Percentiles rank a stretch among this genome's conserved stretches.
Conservation (phyloP, 2,329 filamentous ascomycete genomes). For the Colletotrichum chlorophyti region DNA sequence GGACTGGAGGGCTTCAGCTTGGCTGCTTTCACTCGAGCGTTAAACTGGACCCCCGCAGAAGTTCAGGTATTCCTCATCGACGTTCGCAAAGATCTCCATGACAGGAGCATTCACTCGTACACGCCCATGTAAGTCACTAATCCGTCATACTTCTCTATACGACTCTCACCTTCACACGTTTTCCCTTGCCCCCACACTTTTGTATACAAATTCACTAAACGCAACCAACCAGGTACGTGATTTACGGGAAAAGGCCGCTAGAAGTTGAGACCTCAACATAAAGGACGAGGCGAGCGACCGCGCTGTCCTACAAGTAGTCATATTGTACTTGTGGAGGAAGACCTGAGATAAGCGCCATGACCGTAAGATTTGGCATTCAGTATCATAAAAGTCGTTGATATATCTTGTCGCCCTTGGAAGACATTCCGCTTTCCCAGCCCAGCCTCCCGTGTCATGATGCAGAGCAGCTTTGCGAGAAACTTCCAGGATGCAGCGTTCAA, state of each 20-base stretch:
- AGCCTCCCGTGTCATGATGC: too few species aligned
- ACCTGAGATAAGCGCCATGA: too few species aligned
- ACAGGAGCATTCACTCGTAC: slow-evolving; percentile 39
- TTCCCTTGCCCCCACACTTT: not conserved
- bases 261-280: not conserved
- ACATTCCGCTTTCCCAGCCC: too few species aligned
- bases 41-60: slow-evolving; percentile 37
- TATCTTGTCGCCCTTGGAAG: too few species aligned
- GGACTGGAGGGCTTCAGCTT: slow-evolving; percentile 38
- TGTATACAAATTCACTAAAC: not conserved
- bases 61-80: slow-evolving; percentile 37
- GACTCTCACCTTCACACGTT: not conserved
- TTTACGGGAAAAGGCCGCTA: not conserved
- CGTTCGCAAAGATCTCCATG: slow-evolving; percentile 36
- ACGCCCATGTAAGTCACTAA: slow-evolving; percentile 33
- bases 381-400: too few species aligned
- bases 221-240: not conserved
- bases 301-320: too few species aligned
- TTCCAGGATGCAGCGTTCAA: too few species aligned
- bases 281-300: too few species aligned
- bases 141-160: too few species aligned
- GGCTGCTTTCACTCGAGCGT: slow-evolving; percentile 35
- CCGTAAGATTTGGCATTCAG: not conserved
- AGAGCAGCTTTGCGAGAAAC: too few species aligned
- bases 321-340: too few species aligned